Percentiles rank a stretch among this genome's conserved stretches.
phyloP scores from a whole-genome alignment of 441 rosid genomes.

The Pelargonium cotyledonis region DNA sequence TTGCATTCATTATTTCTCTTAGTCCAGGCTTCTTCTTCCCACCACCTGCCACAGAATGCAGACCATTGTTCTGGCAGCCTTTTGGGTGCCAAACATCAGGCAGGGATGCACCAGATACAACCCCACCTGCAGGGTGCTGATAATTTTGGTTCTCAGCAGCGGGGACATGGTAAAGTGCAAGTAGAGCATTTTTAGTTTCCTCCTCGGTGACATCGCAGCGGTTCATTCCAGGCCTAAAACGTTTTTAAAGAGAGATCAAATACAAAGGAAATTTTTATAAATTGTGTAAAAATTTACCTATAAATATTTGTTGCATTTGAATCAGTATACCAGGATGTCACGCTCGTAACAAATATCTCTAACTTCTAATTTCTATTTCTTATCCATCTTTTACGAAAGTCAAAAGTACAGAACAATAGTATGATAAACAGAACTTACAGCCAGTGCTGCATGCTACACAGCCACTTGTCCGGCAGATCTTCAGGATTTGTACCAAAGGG shows the following conservation, averaged over 20 bases:
- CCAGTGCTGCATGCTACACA: conserved; percentile 93
- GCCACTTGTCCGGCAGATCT: conserved; percentile 86
- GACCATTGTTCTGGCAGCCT: conserved; percentile 23
- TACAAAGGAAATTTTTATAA: not conserved
- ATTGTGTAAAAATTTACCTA: not conserved
- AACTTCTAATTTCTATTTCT: not conserved
- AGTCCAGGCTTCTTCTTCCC: conserved; percentile 40
- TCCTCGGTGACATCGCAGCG: conserved; percentile 63
- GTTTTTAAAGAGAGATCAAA: not conserved
- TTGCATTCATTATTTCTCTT: conserved; percentile 28
- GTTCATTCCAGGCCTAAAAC: conserved; percentile 37
- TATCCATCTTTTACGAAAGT: conserved; percentile 12
- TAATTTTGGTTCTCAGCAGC: conserved; percentile 40
- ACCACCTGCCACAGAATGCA: conserved; percentile 18
- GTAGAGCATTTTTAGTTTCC: conserved; percentile 64
- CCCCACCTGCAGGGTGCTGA: conserved; percentile 32
- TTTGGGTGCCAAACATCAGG: conserved; percentile 28
- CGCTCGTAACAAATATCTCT: conserved; percentile 12
- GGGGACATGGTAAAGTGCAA: conserved; percentile 42
- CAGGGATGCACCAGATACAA: conserved; percentile 19
- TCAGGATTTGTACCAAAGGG: conserved; percentile 58
- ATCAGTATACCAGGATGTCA: not conserved
- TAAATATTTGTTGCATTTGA: conserved; percentile 3
- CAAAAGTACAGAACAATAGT: conserved; percentile 9
- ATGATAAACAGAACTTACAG: conserved; percentile 59